Base-by-base conservation (phyloP, 345 rosid species). In the Luvunga scandens region DNA sequence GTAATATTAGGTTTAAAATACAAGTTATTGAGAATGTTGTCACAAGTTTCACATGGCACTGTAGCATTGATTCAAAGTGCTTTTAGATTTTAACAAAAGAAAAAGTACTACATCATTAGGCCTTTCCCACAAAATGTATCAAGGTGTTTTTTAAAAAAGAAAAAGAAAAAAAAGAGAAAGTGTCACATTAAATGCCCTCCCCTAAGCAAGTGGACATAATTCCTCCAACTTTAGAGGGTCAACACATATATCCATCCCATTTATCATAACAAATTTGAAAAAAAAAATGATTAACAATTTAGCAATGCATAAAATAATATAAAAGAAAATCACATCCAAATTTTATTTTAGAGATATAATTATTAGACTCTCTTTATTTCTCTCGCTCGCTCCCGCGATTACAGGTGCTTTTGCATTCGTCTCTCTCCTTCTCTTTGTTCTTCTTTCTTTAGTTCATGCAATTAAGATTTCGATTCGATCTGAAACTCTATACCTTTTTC, bases 371-470 rank as follows among this genome's bases (percentile, higher is more conserved):
- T 7, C 60, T 70, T 55, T 28, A 25, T 50, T 24, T 12, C 7
- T 53, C 45, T 18, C 38, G 19, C 28, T 55, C 42, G 14, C 56
- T 59, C 45, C 80, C 75, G 61, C 80, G 69, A 69, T 77, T 59
- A 28, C 80, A 69, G 80, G 80, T 69, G 21, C 24, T 19, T 76
- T 57, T 22, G 12, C 75, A 56, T 48, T 72, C 31, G 5, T 24
- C 9, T n/a, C 10, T 42, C 55, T 36, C 56, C 7, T 14, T 16
- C 6, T 38, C 25, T 61, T 1, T 27, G 4, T 42, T 25, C 10
- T 2, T 25, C 50, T 45, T 13, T 45, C 5, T 45, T 13, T 45
- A 12, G 50, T 45, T 45, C 50, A 45, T 33, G 24, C 24, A 50
- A 50, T 34, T 24, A 31, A 65, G 45, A 19, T 75, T 55, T 25